phyloP scores from a whole-genome alignment of 495 filamentous ascomycete genomes.

The Penicillium chermesinum region DNA sequence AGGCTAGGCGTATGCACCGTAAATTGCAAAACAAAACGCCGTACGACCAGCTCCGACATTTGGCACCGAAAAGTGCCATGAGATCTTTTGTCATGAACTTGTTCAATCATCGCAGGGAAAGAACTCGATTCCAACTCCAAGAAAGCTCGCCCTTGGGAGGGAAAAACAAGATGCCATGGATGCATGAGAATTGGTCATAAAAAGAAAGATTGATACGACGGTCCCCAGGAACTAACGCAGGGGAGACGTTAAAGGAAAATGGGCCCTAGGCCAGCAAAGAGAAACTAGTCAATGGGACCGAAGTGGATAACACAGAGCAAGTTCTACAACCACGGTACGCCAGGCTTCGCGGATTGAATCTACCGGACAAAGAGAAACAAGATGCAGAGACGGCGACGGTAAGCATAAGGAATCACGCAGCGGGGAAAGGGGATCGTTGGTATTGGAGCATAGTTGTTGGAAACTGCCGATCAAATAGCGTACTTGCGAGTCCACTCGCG shows the following conservation, averaged over 20 bases:
- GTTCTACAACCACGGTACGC: constrained; percentile 47
- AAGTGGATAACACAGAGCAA: constrained; percentile 10
- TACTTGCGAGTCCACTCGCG: constrained; percentile 99
- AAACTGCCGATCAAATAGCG: constrained; percentile 58
- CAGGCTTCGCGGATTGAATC: constrained; percentile 41
- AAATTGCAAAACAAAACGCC: neutral
- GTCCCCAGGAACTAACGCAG: constrained; percentile 26
- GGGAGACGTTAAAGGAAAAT: constrained; percentile 6
- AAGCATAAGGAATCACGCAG: constrained; percentile 22
- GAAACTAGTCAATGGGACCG: constrained; percentile 4
- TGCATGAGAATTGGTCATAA: constrained; percentile 43
- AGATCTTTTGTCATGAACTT: neutral
- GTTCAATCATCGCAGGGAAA: constrained; percentile 16
- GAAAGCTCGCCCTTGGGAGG: neutral
- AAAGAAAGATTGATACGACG: too few relatives aligned
- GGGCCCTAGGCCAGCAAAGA: constrained; percentile 1
- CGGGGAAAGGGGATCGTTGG: constrained; percentile 6
- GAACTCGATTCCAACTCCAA: neutral
- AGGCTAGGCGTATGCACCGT: neutral
- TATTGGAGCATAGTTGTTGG: constrained; percentile 18
- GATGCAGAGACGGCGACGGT: constrained; percentile 29
- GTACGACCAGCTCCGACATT: neutral
- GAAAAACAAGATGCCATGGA: constrained; percentile 37
- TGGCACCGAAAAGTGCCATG: neutral
- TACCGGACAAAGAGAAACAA: constrained; percentile 31